Base-by-base conservation (phyloP, 2,329 filamentous ascomycete species). In the Penicillium expansum region DNA sequence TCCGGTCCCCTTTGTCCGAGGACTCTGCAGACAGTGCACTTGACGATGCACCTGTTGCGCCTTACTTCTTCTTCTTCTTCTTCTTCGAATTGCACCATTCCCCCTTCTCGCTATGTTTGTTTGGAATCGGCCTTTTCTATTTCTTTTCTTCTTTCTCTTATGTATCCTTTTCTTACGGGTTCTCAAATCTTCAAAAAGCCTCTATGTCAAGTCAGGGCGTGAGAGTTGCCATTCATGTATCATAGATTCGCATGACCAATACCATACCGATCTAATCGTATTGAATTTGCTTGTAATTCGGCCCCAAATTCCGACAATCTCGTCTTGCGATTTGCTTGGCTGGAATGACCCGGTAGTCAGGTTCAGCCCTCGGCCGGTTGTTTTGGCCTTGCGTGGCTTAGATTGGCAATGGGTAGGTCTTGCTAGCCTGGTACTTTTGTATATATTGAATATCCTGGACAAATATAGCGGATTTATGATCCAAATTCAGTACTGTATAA, bases 211-310 rank as follows among this genome's bases (percentile, higher is more conserved):
- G 48, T 45, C 44, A 32, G 29, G 48, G 50, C 50, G 55, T 52
- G 62, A 62, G 62, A 66, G 58, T 62, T 66, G 64, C 63, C 58
- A 65, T 67, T 67, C 63, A 62, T 71, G 69, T 71, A 71, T 70
- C 67, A 71, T 71, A 71, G 65, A 67, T 71, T 70, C 60, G 64
- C 64, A 64, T 64, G 60, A 62, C 57, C 57, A 66, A 64, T 62
- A 64, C 59, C 60, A 61, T 67, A 64, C 49, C 55, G 58, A 64
- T 66, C 56, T 65, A 64, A 65, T 24, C 24, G 5, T 3, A 24
- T 65, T 20, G 30, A 55, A 35, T 22, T 20, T 53, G 14, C 49
- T 10, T 16, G 13, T 24, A 35, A n/a, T n/a, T 24, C 29, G 18
- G 30, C 30, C 24, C 20, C 5, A 11, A 24, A 35, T 29, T 13